Evolutionary conservation across 176 grass and related monocot species (phyloP), one percentile per base, ranked within the genome.

Genomic region (Calamus simplicifolius): DNA sequence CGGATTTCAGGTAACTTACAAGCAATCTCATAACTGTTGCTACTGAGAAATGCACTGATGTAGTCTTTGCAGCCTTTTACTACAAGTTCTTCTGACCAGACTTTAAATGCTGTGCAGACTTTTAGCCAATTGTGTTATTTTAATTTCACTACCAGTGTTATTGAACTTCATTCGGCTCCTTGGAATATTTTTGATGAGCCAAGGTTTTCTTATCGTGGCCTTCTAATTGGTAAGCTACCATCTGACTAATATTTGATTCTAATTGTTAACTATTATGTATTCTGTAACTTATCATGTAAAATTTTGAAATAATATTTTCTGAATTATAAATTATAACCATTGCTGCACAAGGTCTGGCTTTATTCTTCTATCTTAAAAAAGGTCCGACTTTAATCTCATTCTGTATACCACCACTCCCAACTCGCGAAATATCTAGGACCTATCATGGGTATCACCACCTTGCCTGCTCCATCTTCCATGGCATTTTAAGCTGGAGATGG

Each of bases 121-220:
- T 97, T 97, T 58, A 66, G 83, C 71, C 87, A 97, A 70, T 52
- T 97, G 38, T 97, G 92, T 28, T 82, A 90, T 78, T 97, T 97
- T 51, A 82, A 85, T 73, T 91, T 97, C 50, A 75, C 81, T 16
- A 80, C 80, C 51, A 87, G 77, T 30, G 70, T 91, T 30, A 59
- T 91, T 62, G 84, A 73, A 74, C 68, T 97, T 28, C 69, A 85
- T 59, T 78, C 73, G 13, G 92, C 84, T 80, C 92, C 92, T 53
- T 97, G 92, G 92, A 85, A 54, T 64, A 85, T 97, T 64, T 78
- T 53, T 27, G 92, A 97, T 62, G 52, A 75, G 28, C 92, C 92
- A 29, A 91, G 92, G 62, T 97, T 97, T 88, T 81, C 92, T 66
- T 97, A 85, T 66, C 59, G 92, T 0, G 92, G 87, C 58, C 87